phyloP scores from a whole-genome alignment of 371 early-diverging fungal species.

The Parasitella parasitica region DNA sequence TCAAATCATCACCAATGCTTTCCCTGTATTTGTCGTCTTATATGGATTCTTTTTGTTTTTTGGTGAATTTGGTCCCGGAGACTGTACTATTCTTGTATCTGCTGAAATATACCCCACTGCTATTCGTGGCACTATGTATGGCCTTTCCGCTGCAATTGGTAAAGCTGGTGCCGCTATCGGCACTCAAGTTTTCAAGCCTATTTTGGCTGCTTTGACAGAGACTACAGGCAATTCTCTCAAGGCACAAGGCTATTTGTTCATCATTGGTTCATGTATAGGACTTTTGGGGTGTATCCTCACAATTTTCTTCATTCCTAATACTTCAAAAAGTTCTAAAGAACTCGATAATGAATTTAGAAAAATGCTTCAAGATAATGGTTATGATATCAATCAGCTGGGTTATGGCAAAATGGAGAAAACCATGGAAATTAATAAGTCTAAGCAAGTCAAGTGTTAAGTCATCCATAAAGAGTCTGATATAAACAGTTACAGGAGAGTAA shows the following conservation, averaged over 20 bases:
- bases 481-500: no score
- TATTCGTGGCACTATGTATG: constrained; percentile 58
- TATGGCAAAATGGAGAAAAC: background rate
- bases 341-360: constrained; percentile 51
- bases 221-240: constrained; percentile 31
- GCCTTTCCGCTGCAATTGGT: constrained; percentile 56
- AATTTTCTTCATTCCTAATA: constrained; percentile 37
- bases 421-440: background rate
- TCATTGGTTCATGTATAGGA: constrained; percentile 51
- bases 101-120: constrained; percentile 61
- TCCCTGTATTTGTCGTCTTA: constrained; percentile 55
- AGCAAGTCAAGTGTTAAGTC: background rate
- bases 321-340: constrained; percentile 29
- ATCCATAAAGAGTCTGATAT: no score
- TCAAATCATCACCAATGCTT: constrained; percentile 33
- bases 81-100: constrained; percentile 49
- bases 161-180: constrained; percentile 57
- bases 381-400: constrained; percentile 35
- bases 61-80: constrained; percentile 62
- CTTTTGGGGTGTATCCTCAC: constrained; percentile 48
- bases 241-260: constrained; percentile 28
- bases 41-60: constrained; percentile 59
- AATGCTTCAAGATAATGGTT: constrained; percentile 47
- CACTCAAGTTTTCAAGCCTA: constrained; percentile 51
- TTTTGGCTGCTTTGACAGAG: constrained; percentile 34